Percentiles rank a stretch among this genome's conserved stretches.
phyloP scores from a whole-genome alignment of 768 basidiomycete genomes.

The Favolaschia claudopus region DNA sequence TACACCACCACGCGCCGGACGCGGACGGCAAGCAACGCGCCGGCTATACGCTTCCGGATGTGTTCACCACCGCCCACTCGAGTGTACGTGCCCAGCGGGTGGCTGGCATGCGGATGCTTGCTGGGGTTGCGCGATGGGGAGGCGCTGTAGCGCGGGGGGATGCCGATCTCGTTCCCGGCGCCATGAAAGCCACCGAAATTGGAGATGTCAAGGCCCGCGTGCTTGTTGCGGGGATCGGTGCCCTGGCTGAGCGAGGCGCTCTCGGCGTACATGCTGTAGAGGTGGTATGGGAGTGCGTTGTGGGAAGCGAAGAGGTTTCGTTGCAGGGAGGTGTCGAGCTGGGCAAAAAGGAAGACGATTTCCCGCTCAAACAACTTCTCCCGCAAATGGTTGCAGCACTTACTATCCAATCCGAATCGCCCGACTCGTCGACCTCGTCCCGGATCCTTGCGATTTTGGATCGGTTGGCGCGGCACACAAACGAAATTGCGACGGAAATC shows the following conservation, averaged over 20 bases:
- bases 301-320: constrained; percentile 58
- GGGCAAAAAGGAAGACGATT: constrained; percentile 37
- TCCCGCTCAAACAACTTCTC: constrained; percentile 55
- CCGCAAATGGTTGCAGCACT: constrained; percentile 55
- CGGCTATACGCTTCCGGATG: constrained; percentile 89
- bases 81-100: constrained; percentile 86
- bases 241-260: constrained; percentile 69
- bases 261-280: constrained; percentile 75
- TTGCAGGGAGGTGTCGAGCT: constrained; percentile 68
- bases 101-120: constrained; percentile 79
- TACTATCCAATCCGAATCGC: constrained; percentile 49
- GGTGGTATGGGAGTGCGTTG: constrained; percentile 76
- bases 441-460: constrained; percentile 68
- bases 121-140: constrained; percentile 57
- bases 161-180: constrained; percentile 36
- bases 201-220: constrained; percentile 66
- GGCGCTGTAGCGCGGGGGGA: constrained; percentile 41
- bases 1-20: constrained; percentile 90
- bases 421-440: constrained; percentile 32
- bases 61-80: constrained; percentile 80
- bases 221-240: constrained; percentile 71
- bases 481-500: constrained; percentile 58
- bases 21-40: constrained; percentile 55
- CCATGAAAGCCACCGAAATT: constrained; percentile 48
- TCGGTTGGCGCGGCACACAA: constrained; percentile 68